A percentile compares a stretch with the other conserved stretches of the same genome.
phyloP scores from a whole-genome alignment of 2,329 filamentous ascomycete genomes.

The Alternaria sp. region DNA sequence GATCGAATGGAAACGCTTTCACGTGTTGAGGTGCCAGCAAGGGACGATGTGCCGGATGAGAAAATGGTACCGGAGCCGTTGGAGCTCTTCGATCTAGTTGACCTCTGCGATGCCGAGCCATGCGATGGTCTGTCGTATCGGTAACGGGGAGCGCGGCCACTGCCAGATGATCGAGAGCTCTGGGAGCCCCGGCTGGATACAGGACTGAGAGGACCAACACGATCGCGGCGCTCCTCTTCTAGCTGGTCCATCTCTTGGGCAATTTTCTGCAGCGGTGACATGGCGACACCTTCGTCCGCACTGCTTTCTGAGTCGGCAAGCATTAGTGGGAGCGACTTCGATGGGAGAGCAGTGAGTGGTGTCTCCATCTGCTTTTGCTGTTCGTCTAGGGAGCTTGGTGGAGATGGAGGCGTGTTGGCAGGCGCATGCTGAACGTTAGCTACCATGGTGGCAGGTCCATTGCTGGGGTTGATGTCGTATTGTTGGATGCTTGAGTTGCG shows the following conservation, averaged over 20 bases:
- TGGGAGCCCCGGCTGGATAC: constrained; percentile 69
- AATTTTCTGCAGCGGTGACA: constrained; percentile 77
- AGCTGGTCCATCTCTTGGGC: constrained; percentile 72
- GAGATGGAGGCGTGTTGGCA: constrained; percentile 77
- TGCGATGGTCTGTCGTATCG: constrained; percentile 53
- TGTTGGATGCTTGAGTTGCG: constrained; percentile 90
- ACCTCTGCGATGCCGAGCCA: constrained; percentile 23
- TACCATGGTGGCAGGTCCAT: constrained; percentile 72
- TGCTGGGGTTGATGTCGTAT: constrained; percentile 81
- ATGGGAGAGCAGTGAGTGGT: constrained; percentile 38
- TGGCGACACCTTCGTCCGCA: constrained; percentile 65
- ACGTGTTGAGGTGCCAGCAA: constrained; percentile 37
- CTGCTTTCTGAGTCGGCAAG: constrained; percentile 67
- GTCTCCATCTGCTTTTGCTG: constrained; percentile 56
- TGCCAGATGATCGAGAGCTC: constrained; percentile 60
- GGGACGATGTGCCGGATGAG: constrained; percentile 67
- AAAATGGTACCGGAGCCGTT: constrained; percentile 67
- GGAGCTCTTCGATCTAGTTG: constrained; percentile 38
- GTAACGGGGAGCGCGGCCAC: constrained; percentile 52
- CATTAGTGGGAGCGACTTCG: constrained; percentile 37
- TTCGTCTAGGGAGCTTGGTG: constrained; percentile 81
- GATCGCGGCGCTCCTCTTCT: constrained; percentile 66
- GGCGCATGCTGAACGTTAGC: constrained; percentile 87
- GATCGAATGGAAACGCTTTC: constrained; percentile 66
- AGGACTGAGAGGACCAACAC: constrained; percentile 71